phyloP scores from a whole-genome alignment of 257 asterid genomes.

The Cynanchum wilfordii region DNA sequence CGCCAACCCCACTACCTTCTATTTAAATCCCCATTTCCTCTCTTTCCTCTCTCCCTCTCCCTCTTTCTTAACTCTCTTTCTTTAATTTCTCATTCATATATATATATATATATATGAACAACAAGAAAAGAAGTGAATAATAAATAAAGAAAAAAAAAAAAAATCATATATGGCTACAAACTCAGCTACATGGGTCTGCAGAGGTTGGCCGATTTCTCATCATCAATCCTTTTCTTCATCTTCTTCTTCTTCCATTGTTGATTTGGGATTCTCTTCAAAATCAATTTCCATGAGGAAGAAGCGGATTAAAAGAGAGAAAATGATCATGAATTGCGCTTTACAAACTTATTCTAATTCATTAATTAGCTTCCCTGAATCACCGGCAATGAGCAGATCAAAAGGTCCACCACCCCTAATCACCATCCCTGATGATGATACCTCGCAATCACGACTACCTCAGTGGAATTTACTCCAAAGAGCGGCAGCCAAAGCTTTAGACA shows the following conservation, averaged over 20 bases:
- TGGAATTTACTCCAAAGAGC: slow-evolving; percentile 47
- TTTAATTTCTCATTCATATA: background rate
- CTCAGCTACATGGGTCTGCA: slow-evolving; percentile 5
- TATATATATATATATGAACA: too few species aligned
- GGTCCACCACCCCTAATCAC: background rate
- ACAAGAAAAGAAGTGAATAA: too few species aligned
- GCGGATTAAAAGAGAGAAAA: background rate
- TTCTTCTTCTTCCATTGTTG: slow-evolving; percentile 7
- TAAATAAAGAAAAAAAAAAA: background rate
- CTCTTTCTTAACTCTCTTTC: too few species aligned
- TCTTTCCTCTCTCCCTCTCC: slow-evolving; percentile 7
- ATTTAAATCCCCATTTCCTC: slow-evolving; percentile 14
- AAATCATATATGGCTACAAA: slow-evolving; percentile 15
- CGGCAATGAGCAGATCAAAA: background rate
- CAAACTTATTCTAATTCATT: slow-evolving; percentile 21
- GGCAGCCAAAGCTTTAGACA: slow-evolving; percentile 39
- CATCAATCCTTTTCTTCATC: background rate
- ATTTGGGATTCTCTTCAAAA: slow-evolving; percentile 6
- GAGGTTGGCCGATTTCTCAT: slow-evolving; percentile 1
- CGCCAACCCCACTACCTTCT: background rate
- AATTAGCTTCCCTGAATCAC: slow-evolving; percentile 16
- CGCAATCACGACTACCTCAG: slow-evolving; percentile 20
- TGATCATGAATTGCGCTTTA: slow-evolving; percentile 16
- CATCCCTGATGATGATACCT: background rate
- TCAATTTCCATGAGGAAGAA: slow-evolving; percentile 18